phyloP scores from a whole-genome alignment of 305 asterid species.

The Solanum hybrid region DNA sequence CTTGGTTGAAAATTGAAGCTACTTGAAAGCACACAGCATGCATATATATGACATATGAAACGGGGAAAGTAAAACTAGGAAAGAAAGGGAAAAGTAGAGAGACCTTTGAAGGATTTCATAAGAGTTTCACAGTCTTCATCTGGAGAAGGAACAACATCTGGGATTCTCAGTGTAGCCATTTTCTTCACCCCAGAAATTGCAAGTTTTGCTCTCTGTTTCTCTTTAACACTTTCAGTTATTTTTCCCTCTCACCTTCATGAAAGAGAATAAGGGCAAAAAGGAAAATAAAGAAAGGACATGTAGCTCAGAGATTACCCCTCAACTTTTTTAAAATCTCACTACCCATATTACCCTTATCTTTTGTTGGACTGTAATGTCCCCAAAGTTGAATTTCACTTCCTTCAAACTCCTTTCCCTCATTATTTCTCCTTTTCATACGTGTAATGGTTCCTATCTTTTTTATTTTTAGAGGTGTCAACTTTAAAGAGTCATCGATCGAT shows the following conservation, averaged over 20 bases:
- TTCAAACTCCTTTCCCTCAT: neutral
- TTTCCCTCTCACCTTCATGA: neutral
- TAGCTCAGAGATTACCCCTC: neutral
- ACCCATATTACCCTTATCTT: neutral
- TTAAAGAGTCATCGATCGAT: rapidly evolving
- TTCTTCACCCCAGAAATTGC: neutral
- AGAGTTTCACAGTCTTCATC: conserved; percentile 45
- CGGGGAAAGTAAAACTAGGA: neutral
- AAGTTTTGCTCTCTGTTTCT: conserved; percentile 5
- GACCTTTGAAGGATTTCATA: conserved; percentile 48
- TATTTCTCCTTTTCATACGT: neutral
- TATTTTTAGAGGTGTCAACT: no score
- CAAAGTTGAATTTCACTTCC: neutral
- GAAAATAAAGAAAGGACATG: neutral
- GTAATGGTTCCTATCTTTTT: neutral
- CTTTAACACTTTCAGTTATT: neutral
- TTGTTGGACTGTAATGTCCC: neutral
- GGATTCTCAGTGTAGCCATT: conserved; percentile 45
- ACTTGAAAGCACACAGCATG: neutral
- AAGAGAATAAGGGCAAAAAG: neutral
- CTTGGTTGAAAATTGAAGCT: neutral
- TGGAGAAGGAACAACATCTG: conserved; percentile 56
- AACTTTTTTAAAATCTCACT: neutral
- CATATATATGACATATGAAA: neutral
- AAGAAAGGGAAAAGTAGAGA: neutral